A percentile compares a stretch with the other conserved stretches of the same genome.
phyloP scores from a whole-genome alignment of 495 filamentous ascomycete genomes.

The Neurospora cerealis region DNA sequence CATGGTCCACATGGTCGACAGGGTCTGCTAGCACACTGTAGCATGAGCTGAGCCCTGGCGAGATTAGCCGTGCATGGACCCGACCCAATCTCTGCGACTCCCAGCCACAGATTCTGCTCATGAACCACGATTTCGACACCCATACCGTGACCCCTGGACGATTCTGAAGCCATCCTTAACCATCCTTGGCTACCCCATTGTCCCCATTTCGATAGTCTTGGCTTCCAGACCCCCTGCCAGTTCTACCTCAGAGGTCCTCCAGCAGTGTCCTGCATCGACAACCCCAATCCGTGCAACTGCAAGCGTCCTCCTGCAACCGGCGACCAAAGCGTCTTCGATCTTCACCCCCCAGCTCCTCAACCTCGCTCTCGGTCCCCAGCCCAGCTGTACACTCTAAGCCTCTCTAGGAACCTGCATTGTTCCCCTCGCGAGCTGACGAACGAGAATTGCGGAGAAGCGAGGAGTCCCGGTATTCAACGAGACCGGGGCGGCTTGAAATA shows the following conservation, averaged over 20 bases:
- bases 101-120: conserved; percentile 11
- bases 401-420: neutral
- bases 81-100: conserved; percentile 17
- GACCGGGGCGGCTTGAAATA: neutral
- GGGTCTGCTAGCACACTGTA: conserved; percentile 1
- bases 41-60: conserved; percentile 19
- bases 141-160: neutral
- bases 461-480: neutral
- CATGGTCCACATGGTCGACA: conserved; percentile 14
- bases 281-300: neutral
- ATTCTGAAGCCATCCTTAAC: neutral
- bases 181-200: neutral
- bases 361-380: neutral
- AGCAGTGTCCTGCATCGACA: neutral
- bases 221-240: conserved; percentile 1
- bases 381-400: neutral
- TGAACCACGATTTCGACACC: neutral
- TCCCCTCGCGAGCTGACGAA: neutral
- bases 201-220: neutral
- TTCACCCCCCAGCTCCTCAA: neutral
- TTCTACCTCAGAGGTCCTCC: neutral
- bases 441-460: neutral
- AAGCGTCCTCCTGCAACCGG: neutral
- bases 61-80: conserved; percentile 25
- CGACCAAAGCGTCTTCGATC: conserved; percentile 1